Conservation (phyloP, 768 basidiomycete genomes). For the Macrolepiota dolichaula region DNA sequence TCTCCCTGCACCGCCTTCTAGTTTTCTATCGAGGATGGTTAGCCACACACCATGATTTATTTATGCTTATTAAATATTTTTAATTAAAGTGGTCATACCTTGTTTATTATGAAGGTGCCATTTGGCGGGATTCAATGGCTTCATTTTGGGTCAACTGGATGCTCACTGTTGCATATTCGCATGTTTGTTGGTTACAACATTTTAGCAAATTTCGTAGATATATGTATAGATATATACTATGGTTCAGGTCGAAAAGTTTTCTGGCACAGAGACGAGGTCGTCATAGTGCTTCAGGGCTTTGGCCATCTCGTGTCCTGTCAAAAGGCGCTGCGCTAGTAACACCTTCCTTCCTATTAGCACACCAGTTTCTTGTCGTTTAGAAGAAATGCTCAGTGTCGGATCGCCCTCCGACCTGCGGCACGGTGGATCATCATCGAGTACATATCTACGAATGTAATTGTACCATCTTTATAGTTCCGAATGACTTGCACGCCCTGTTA, state of each 20-base stretch:
- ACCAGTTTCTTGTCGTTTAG: background rate
- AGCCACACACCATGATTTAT: background rate
- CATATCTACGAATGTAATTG: background rate
- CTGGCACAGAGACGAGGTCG: too few species aligned
- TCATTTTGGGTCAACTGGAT: too few species aligned
- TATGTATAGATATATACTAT: too few species aligned
- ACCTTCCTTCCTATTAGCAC: background rate
- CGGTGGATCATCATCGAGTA: background rate
- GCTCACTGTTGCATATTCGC: too few species aligned
- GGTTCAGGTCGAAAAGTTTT: background rate
- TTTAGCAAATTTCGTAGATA: too few species aligned
- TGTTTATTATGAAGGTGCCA: too few species aligned
- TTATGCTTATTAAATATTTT: background rate
- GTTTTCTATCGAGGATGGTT: background rate
- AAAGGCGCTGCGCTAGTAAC: background rate
- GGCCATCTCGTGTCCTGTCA: background rate
- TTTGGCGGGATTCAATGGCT: too few species aligned
- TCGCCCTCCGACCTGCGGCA: background rate
- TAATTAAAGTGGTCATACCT: too few species aligned
- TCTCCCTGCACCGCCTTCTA: slow-evolving; percentile 1
- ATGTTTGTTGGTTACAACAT: too few species aligned
- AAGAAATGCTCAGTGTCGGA: background rate
- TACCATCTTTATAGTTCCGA: too few species aligned
- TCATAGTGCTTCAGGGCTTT: background rate
- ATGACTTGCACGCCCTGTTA: too few species aligned